These are phyloP conservation scores for Trichoderma virens DNA, from an alignment of 495 filamentous ascomycete genomes.

Conservation along the genomic window DNA sequence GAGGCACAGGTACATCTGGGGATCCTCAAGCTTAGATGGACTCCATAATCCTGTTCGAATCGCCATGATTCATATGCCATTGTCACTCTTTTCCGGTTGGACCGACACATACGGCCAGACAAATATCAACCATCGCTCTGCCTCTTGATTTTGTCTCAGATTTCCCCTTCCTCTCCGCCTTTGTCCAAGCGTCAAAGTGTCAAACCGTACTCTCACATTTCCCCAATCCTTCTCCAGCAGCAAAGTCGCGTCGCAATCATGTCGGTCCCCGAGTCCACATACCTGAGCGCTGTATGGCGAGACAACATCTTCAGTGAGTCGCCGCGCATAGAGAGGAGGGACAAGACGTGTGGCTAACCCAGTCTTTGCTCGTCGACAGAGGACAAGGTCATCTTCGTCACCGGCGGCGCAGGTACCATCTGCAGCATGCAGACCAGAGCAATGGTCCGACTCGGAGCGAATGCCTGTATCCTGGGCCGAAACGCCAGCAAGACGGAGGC, in stretches of 20 bases:
- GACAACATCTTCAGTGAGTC: conserved; percentile 72
- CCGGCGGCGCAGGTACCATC: conserved; percentile 88
- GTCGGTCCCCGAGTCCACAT: conserved; percentile 63
- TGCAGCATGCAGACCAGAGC: conserved; percentile 90
- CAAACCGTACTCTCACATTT: neutral
- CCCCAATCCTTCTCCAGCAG: neutral
- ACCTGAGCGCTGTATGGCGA: conserved; percentile 73
- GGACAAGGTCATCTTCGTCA: conserved; percentile 91
- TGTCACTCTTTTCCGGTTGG: too few relatives aligned
- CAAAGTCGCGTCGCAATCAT: conserved; percentile 32
- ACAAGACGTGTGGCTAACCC: neutral
- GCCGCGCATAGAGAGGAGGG: neutral
- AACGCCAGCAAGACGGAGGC: conserved; percentile 82
- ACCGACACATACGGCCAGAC: neutral
- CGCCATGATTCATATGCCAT: too few relatives aligned
- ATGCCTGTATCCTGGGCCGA: conserved; percentile 88
- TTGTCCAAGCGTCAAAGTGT: too few relatives aligned
- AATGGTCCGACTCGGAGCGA: conserved; percentile 80
- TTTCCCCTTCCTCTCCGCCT: too few relatives aligned
- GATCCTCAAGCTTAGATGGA: too few relatives aligned
- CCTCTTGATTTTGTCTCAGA: too few relatives aligned
- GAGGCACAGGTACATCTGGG: neutral
- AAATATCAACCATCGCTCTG: neutral
- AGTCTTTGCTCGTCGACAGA: conserved; percentile 37
- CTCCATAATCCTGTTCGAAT: too few relatives aligned